A percentile compares a stretch with the other conserved stretches of the same genome.
phyloP scores from a whole-genome alignment of 1,139 yeast species.

The Candida smagusa region DNA sequence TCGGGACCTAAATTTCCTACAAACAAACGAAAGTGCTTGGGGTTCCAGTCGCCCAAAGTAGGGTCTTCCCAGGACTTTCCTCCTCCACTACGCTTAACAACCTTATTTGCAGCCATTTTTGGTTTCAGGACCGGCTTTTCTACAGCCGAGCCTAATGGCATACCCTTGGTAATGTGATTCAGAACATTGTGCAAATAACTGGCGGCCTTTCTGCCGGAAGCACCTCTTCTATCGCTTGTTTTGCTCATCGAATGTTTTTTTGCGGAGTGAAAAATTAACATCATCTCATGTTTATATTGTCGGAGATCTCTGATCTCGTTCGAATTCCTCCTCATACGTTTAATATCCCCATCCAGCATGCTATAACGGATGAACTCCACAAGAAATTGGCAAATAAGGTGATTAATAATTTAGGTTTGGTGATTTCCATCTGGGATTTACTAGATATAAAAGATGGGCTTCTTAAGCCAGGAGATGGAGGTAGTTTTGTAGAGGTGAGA shows the following conservation, averaged over 20 bases:
- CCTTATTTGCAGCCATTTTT: slow-evolving; percentile 13
- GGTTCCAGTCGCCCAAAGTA: slow-evolving; percentile 56
- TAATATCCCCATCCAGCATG: slow-evolving; percentile 63
- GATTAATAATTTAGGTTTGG: slow-evolving; percentile 79
- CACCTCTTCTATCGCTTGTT: slow-evolving; percentile 51
- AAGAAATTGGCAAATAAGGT: slow-evolving; percentile 82
- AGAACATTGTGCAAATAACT: slow-evolving; percentile 32
- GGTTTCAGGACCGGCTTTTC: neutral
- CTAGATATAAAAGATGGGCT: slow-evolving; percentile 80
- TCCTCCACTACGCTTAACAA: slow-evolving; percentile 43
- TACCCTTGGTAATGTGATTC: slow-evolving; percentile 1
- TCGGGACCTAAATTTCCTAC: slow-evolving; percentile 75
- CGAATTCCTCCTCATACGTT: slow-evolving; percentile 87
- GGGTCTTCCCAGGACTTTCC: slow-evolving; percentile 46
- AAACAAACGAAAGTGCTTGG: slow-evolving; percentile 66
- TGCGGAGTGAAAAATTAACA: slow-evolving; percentile 1
- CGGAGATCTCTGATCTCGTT: slow-evolving; percentile 77
- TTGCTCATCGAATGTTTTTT: slow-evolving; percentile 22
- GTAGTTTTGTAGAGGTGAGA: slow-evolving; percentile 70
- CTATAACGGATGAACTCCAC: slow-evolving; percentile 78
- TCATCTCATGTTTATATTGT: slow-evolving; percentile 70
- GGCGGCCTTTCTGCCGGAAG: slow-evolving; percentile 46
- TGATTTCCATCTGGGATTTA: slow-evolving; percentile 81
- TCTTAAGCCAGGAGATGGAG: slow-evolving; percentile 95
- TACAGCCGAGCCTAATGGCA: slow-evolving; percentile 1